Evolutionary conservation across 108 stramenopile genomes (phyloP).

Genomic region (Seminavis robusta): DNA sequence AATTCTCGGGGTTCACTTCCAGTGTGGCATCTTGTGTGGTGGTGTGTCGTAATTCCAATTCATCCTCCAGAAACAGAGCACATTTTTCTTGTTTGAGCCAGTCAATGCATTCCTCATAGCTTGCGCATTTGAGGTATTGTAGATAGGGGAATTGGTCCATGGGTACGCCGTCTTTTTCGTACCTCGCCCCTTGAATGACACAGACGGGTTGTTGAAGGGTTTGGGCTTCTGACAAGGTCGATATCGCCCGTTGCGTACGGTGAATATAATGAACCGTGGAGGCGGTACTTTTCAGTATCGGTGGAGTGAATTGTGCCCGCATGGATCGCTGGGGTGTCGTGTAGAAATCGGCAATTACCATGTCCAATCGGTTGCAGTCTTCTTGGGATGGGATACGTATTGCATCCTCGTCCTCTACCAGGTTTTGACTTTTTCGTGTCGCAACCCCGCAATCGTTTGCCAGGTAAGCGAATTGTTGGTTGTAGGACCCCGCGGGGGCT

Average conservation of each 20-base stretch:
- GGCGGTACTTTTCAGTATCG: not conserved
- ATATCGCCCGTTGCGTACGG: not conserved
- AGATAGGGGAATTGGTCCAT: not conserved
- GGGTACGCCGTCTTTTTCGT: not conserved
- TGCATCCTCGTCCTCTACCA: no score
- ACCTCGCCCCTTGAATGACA: not conserved
- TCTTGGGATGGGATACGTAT: no score
- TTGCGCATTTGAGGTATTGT: not conserved
- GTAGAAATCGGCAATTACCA: conserved; percentile 11
- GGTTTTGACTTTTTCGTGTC: no score
- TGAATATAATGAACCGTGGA: not conserved
- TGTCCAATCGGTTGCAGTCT: conserved; percentile 4
- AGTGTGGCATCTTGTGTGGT: not conserved
- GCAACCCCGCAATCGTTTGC: not conserved
- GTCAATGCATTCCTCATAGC: not conserved
- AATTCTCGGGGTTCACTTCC: not conserved
- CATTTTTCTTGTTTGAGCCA: not conserved
- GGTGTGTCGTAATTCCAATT: not conserved
- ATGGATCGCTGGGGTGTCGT: not conserved
- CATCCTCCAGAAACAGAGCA: not conserved
- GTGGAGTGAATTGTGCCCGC: conserved; percentile 4
- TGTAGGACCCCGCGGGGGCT: no score
- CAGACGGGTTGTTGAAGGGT: not conserved
- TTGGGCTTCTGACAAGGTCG: conserved; percentile 4
- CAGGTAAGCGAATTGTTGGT: not conserved